phyloP scores from a whole-genome alignment of 2,329 filamentous ascomycete species.

The Saccharata proteae region DNA sequence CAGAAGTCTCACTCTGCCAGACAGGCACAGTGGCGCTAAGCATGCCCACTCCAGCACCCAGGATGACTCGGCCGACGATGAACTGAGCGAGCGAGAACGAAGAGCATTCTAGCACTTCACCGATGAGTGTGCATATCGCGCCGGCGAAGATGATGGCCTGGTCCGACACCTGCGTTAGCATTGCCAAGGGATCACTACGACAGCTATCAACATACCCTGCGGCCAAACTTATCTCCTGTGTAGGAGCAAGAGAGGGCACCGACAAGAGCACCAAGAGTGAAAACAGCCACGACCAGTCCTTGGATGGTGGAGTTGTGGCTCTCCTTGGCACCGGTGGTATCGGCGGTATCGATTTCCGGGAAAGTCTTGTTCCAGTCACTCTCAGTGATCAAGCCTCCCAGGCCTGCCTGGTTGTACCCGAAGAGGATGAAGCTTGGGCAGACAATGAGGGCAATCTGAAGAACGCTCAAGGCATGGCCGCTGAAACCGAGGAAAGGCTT shows the following conservation, averaged over 20 bases:
- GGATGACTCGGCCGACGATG: constrained; percentile 32
- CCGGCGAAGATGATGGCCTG: constrained; percentile 32
- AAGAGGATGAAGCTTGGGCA: constrained; percentile 35
- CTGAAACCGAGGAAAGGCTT: constrained; percentile 18
- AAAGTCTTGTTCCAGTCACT: constrained; percentile 32
- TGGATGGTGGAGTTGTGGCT: constrained; percentile 33
- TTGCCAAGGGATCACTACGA: no score
- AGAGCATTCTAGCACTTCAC: constrained; percentile 31
- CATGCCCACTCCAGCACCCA: constrained; percentile 32
- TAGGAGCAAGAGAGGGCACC: constrained; percentile 34
- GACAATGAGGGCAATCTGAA: constrained; percentile 26
- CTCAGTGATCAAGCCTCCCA: constrained; percentile 35
- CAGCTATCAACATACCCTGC: no score
- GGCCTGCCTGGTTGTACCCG: constrained; percentile 41
- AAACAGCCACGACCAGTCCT: constrained; percentile 33
- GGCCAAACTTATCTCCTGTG: constrained; percentile 34
- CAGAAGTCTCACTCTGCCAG: constrained; percentile 33
- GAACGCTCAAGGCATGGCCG: constrained; percentile 18
- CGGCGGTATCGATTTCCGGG: constrained; percentile 37
- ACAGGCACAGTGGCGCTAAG: constrained; percentile 34
- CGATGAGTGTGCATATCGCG: constrained; percentile 29
- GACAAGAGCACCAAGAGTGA: constrained; percentile 35
- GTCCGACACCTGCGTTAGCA: no score
- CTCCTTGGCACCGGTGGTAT: constrained; percentile 30
- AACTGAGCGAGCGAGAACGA: constrained; percentile 36